Conservation (phyloP, 2,329 filamentous ascomycete species). For the Rutstroemia sp. region DNA sequence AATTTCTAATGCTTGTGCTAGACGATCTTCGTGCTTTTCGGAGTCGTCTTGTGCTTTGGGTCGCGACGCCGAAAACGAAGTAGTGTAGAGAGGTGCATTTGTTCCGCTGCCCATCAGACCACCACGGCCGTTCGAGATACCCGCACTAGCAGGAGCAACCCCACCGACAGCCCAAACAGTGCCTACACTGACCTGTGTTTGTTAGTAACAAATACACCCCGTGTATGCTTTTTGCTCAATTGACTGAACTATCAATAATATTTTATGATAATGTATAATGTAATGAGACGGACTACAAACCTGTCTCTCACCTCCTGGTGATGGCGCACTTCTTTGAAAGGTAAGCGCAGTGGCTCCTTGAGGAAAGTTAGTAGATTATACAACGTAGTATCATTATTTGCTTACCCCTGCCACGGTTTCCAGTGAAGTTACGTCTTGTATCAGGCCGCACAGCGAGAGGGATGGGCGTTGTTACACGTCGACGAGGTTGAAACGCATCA, state of each 20-base stretch:
- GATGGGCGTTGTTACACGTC: constrained; percentile 23
- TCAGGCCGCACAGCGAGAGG: constrained; percentile 12
- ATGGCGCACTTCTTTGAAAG: constrained; percentile 23
- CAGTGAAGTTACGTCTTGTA: constrained; percentile 17
- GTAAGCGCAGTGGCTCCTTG: constrained; percentile 26
- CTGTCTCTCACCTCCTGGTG: constrained; percentile 24
- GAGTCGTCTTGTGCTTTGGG: constrained; percentile 49
- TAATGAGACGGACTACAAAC: constrained; percentile 15
- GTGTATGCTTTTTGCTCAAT: too few species aligned
- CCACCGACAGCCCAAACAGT: constrained; percentile 74
- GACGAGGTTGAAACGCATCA: constrained; percentile 45
- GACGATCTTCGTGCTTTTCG: constrained; percentile 62
- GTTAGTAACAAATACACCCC: constrained; percentile 8
- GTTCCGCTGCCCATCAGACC: constrained; percentile 61
- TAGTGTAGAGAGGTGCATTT: constrained; percentile 58
- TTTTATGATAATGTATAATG: too few species aligned
- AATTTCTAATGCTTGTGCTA: constrained; percentile 77
- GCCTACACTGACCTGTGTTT: constrained; percentile 51
- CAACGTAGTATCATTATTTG: background rate
- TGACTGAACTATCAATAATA: too few species aligned
- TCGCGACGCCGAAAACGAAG: constrained; percentile 38
- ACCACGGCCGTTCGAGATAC: constrained; percentile 55
- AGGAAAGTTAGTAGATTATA: constrained; percentile 7
- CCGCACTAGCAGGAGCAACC: constrained; percentile 47
- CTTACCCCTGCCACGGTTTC: constrained; percentile 23